Base-by-base conservation (phyloP, 768 basidiomycete species). In the Tulasnella calospora region DNA sequence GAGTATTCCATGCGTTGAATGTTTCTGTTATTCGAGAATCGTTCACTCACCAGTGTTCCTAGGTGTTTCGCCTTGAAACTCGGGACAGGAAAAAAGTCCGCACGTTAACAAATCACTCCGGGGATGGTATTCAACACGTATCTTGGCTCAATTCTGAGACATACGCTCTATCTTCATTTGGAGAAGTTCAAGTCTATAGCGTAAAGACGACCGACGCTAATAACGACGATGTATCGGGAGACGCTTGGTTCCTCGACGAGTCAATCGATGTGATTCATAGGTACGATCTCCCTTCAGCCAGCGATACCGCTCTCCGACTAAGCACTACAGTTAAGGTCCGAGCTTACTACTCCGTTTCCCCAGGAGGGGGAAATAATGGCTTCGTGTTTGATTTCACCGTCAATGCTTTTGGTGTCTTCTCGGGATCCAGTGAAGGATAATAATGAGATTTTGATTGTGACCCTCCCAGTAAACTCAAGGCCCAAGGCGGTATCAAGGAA, bases 51-150 rank as follows among this genome's bases (percentile, higher is more conserved):
- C 4, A 10, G 30, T 23, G 13, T 44, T n/a, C 36, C 23, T n/a
- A 76, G 75, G 55, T 61, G 17, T 57, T 76, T 36, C 47, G 75
- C 19, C 75, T 76, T 27, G 75, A 69, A 23, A 38, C 55, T 40
- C 30, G 61, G 61, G 30, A 76, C 7, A 40, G 35, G 27, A 69
- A 76, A 57, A 46, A 57, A 44, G 33, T 76, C 21, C 36, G 36
- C 10, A 23, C 19, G 9, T 27, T 76, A 51, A 57, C 75, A 27
- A 33, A 21, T 19, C 35, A 55, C 27, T 33, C 27, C 9, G 57
- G 38, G 10, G 75, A 76, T 36, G 57, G 57, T 33, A 76, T 76
- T 33, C 46, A 69, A 36, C n/a, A 57, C 13, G 75, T 44, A 27
- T 40, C 30, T 61, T 76, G 51, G 51, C 47, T 76, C n/a, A 69